phyloP scores from a whole-genome alignment of 345 rosid species.

The Iberis pinnata region DNA sequence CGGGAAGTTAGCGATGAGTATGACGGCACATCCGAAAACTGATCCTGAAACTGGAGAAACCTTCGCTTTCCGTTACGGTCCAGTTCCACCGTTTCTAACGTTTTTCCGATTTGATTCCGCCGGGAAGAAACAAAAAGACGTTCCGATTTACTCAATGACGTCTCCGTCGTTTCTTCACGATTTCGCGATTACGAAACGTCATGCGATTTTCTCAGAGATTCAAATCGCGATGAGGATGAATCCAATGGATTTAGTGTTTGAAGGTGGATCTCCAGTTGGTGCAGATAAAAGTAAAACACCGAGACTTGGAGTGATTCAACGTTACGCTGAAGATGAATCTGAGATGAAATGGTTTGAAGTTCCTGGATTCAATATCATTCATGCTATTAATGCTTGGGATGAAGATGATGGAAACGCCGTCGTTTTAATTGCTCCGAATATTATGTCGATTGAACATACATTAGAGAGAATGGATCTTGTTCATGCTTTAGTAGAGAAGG shows the following conservation, averaged over 20 bases:
- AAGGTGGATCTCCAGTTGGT: constrained; percentile 35
- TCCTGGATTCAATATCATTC: constrained; percentile 33
- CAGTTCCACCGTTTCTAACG: constrained; percentile 32
- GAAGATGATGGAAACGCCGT: constrained; percentile 29
- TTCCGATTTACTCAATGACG: constrained; percentile 31
- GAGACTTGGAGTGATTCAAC: constrained; percentile 31
- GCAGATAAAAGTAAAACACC: constrained; percentile 28
- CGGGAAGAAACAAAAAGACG: constrained; percentile 28
- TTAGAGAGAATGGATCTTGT: constrained; percentile 33
- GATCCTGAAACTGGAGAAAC: constrained; percentile 31
- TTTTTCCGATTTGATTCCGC: constrained; percentile 28
- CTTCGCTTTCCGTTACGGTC: constrained; percentile 34
- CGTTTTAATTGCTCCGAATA: constrained; percentile 31
- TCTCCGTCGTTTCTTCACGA: constrained; percentile 33
- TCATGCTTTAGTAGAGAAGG: constrained; percentile 32
- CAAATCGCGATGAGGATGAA: constrained; percentile 29
- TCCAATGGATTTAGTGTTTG: constrained; percentile 18
- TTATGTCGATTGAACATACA: constrained; percentile 32
- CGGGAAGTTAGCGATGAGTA: constrained; percentile 29
- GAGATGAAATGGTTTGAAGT: constrained; percentile 37
- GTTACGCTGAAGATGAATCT: constrained; percentile 32
- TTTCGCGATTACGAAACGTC: constrained; percentile 31
- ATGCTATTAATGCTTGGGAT: constrained; percentile 38
- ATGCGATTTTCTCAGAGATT: constrained; percentile 29
- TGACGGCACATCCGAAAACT: constrained; percentile 35